Evolutionary conservation across 2,329 filamentous ascomycete species (phyloP).

Genomic region (Simplicillium aogashimaense): DNA sequence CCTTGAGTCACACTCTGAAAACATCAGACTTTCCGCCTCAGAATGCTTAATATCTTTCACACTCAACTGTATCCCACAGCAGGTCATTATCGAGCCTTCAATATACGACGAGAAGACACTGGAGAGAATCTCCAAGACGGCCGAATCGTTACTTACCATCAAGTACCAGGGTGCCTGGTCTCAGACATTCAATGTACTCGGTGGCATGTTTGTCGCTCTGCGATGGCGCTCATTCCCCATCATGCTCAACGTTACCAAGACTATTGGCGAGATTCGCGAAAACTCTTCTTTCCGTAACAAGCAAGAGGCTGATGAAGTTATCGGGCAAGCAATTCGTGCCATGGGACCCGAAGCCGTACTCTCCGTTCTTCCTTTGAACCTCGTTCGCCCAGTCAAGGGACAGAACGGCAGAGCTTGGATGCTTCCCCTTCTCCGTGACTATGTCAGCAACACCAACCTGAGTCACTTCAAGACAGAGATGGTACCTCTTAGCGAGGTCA

Average conservation of each 20-base stretch:
- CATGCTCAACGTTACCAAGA: constrained; percentile 64
- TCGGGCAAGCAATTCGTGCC: constrained; percentile 77
- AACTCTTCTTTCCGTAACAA: constrained; percentile 87
- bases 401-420: constrained; percentile 89
- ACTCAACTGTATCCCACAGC: constrained; percentile 77
- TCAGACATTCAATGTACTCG: constrained; percentile 84
- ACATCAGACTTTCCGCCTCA: constrained; percentile 88
- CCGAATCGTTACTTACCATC: constrained; percentile 69
- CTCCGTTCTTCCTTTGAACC: constrained; percentile 74
- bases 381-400: constrained; percentile 64
- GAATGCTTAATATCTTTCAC: constrained; percentile 92
- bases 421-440: constrained; percentile 81
- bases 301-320: constrained; percentile 85
- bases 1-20: constrained; percentile 77
- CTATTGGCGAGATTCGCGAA: constrained; percentile 75
- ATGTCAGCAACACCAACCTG: constrained; percentile 79
- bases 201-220: constrained; percentile 76
- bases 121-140: constrained; percentile 66
- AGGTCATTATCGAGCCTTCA: constrained; percentile 77
- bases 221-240: constrained; percentile 78
- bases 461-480: constrained; percentile 79
- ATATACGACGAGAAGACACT: constrained; percentile 86
- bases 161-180: constrained; percentile 93
- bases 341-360: constrained; percentile 86
- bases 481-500: constrained; percentile 76